A percentile compares a stretch with the other conserved stretches of the same genome.
Conservation (phyloP, 331 rosid species). For the Ulmus americana region DNA sequence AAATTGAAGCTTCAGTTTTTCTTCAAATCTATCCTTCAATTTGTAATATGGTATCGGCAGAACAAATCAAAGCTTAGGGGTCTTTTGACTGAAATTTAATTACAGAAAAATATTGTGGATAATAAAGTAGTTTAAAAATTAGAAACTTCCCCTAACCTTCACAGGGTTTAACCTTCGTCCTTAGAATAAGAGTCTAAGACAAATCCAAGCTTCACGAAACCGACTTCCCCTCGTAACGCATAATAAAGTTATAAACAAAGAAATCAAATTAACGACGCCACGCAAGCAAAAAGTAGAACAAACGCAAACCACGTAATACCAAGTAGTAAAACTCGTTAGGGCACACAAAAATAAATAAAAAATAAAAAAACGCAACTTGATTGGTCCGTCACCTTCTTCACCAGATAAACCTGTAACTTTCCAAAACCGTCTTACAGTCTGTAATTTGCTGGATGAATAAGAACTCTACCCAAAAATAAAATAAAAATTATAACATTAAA, state of each 20-base stretch:
- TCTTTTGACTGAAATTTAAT: slow-evolving; percentile 1
- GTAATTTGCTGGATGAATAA: slow-evolving; percentile 5
- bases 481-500: no score
- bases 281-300: neutral
- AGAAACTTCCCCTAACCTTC: neutral
- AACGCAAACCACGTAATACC: no score
- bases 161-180: neutral
- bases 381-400: neutral
- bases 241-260: neutral
- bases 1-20: no score
- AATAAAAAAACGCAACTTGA: neutral
- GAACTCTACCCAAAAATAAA: neutral
- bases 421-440: slow-evolving; percentile 14
- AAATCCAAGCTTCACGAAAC: slow-evolving; percentile 1
- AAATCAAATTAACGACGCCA: neutral
- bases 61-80: no score
- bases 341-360: no score
- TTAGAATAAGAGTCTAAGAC: neutral
- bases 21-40: no score
- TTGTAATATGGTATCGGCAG: no score
- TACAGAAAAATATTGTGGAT: neutral
- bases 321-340: neutral
- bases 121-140: no score
- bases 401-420: neutral
- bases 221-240: neutral